Base-by-base conservation (phyloP, 179 eudicot species). In the Beta lomatogona region DNA sequence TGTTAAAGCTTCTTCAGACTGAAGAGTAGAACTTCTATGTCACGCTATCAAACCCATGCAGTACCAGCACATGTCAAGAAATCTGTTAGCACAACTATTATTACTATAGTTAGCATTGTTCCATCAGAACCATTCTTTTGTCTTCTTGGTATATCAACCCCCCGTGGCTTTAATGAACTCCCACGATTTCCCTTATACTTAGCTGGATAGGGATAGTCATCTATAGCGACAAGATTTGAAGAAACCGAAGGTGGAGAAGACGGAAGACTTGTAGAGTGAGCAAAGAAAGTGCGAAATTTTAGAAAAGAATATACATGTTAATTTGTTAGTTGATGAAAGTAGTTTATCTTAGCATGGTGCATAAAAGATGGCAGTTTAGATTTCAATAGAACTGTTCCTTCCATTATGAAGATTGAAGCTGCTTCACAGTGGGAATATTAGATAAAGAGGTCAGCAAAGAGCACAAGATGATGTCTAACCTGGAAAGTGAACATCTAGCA, bases 401-500 rank as follows among this genome's bases (percentile, higher is more conserved):
- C 48, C n/a, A 21, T 1, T 16, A 74, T 28, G 50, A 55, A 67
- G 46, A 6, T 25, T 46, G 46, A 46, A 4, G 52, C 53, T 63
- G 59, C 18, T 63, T 15, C 21, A 41, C 21, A 28, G 11, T 57
- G 21, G 57, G 50, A 46, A 69, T 61, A 61, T 46, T 7, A 46
- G 8, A 46, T 7, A 46, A 46, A 46, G 50, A 46, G 50, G 50
- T 46, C 50, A 46, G 50, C 8, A 46, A 46, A 46, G 50, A 4
- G 50, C 19, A 19, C 57, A 4, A 63, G 88, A 1, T 25, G 28
- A 25, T 25, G 28, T 25, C 0, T 58, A 45, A 96, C 99, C 98
- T 97, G 98, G 97, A 88, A 94, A 97, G 55, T 81, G 90, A 81
- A 97, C 95, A 63, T 88, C 85, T 75, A 93, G 82, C 82, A 97